phyloP scores from a whole-genome alignment of 2,329 filamentous ascomycete species.

The Calycina herbarum region DNA sequence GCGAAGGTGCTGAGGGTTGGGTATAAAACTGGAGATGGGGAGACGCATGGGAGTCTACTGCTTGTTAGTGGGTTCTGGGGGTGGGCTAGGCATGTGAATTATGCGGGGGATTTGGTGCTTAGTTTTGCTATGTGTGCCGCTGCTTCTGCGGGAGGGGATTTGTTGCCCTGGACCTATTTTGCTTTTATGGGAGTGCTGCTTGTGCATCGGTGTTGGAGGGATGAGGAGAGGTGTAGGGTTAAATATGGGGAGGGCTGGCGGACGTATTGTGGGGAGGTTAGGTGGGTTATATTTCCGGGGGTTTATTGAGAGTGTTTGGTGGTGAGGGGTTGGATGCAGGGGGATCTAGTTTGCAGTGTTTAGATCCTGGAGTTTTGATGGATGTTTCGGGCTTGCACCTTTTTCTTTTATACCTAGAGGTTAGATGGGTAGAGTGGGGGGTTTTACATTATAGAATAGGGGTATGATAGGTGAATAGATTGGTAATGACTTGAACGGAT shows the following conservation, averaged over 20 bases:
- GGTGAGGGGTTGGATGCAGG: no score
- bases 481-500: background rate
- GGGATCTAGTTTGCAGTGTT: no score
- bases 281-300: conserved; percentile 47
- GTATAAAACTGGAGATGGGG: conserved; percentile 45
- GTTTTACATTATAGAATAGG: no score
- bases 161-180: conserved; percentile 47
- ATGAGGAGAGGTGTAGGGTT: conserved; percentile 45
- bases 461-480: background rate
- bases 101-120: conserved; percentile 43
- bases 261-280: conserved; percentile 44
- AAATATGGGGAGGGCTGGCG: conserved; percentile 49
- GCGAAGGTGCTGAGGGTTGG: conserved; percentile 42
- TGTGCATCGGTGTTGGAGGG: conserved; percentile 46
- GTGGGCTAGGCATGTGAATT: conserved; percentile 43
- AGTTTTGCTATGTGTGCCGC: conserved; percentile 45
- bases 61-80: conserved; percentile 46
- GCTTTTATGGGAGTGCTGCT: conserved; percentile 47
- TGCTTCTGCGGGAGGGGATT: conserved; percentile 38
- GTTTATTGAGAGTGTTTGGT: conserved; percentile 30
- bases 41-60: conserved; percentile 42
- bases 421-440: background rate
- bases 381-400: background rate
- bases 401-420: background rate
- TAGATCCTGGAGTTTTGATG: background rate